Percentiles rank a stretch among this genome's conserved stretches.
phyloP scores from a whole-genome alignment of 2,329 filamentous ascomycete genomes.

The Penicillium corylophilum region DNA sequence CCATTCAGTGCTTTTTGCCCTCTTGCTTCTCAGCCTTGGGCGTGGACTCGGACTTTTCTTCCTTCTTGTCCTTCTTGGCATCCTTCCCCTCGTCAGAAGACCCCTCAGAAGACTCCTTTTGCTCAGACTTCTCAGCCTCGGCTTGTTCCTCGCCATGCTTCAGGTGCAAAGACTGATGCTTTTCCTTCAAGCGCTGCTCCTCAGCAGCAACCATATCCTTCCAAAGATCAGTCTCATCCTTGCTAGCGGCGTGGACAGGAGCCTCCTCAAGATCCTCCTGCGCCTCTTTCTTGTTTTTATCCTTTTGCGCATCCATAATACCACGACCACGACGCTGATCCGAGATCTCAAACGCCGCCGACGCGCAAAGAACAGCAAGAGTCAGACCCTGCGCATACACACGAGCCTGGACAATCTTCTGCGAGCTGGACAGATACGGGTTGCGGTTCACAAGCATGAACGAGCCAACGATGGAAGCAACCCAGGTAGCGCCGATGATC shows the following conservation, averaged over 20 bases:
- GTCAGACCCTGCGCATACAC: constrained; percentile 91
- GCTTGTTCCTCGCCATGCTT: constrained; percentile 23
- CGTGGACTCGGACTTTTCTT: constrained; percentile 7
- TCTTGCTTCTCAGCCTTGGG: constrained; percentile 6
- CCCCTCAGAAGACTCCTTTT: constrained; percentile 21
- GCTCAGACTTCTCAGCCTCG: constrained; percentile 9
- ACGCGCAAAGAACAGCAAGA: constrained; percentile 76
- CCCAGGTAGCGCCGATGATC: constrained; percentile 80
- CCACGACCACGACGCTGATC: constrained; percentile 72
- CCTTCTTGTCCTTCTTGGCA: constrained; percentile 15
- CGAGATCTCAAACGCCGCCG: constrained; percentile 75
- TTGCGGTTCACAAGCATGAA: constrained; percentile 75
- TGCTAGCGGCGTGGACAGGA: constrained; percentile 69
- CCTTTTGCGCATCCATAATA: constrained; percentile 57
- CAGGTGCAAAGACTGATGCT: constrained; percentile 39
- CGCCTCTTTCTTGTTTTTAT: constrained; percentile 67
- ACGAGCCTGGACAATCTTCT: constrained; percentile 93
- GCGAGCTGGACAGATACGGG: constrained; percentile 68
- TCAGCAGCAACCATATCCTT: constrained; percentile 56
- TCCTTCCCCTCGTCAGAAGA: constrained; percentile 2
- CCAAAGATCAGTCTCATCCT: constrained; percentile 88
- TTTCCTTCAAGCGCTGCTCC: constrained; percentile 46
- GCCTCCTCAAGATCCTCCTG: constrained; percentile 77
- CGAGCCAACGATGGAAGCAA: constrained; percentile 73
- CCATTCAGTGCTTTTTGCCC: constrained; percentile 17